These are phyloP conservation scores for Sarocladium strictum DNA, from an alignment of 2,329 filamentous ascomycete species.

Conservation along the genomic window DNA sequence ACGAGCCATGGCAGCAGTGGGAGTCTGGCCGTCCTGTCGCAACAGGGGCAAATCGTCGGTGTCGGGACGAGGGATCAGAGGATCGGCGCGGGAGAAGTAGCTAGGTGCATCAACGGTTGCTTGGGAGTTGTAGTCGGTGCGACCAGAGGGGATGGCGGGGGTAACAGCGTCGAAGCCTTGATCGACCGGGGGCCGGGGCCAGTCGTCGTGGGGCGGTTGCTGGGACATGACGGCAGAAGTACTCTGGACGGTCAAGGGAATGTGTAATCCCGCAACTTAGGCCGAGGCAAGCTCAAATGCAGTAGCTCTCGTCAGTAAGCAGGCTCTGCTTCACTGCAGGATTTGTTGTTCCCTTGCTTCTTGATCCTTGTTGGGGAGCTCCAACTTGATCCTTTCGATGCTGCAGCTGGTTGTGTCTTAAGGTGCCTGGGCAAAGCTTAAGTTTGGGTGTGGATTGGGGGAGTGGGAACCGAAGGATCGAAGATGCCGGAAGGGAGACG, in stretches of 20 bases:
- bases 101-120: slow-evolving; percentile 11
- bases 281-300: not conserved
- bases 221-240: not conserved
- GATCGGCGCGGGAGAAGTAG: slow-evolving; percentile 19
- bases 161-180: slow-evolving; percentile 22
- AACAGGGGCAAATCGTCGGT: not conserved
- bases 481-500: not conserved
- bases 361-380: not conserved
- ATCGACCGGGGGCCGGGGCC: slow-evolving; percentile 20
- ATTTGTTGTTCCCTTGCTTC: not conserved
- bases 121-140: slow-evolving; percentile 13
- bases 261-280: not conserved
- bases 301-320: not conserved
- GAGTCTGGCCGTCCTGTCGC: slow-evolving; percentile 6
- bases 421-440: not conserved
- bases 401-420: not conserved
- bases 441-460: not conserved
- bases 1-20: slow-evolving; percentile 31
- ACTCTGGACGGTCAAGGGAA: not conserved
- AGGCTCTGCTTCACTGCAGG: not conserved
- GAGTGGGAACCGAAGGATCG: not conserved
- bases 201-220: slow-evolving; percentile 15
- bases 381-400: not conserved
- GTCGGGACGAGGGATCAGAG: slow-evolving; percentile 9
- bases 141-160: slow-evolving; percentile 18